phyloP scores from a whole-genome alignment of 345 rosid genomes.

The Isatis tinctoria region DNA sequence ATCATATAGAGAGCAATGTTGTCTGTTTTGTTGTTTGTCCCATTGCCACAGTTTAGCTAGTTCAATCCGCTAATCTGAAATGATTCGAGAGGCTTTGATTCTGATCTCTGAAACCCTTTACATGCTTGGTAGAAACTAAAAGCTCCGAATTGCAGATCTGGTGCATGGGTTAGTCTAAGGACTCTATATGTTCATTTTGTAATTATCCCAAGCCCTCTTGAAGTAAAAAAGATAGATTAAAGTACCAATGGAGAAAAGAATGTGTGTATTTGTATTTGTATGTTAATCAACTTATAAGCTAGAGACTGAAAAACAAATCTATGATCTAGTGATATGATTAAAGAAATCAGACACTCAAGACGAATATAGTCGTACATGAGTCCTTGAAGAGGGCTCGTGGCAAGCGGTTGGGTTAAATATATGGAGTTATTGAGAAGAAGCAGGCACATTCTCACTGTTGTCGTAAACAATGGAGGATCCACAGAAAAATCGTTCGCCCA shows the following conservation, averaged over 20 bases:
- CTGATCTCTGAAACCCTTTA: not conserved
- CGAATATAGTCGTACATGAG: conserved; percentile 86
- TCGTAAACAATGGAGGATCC: conserved; percentile 49
- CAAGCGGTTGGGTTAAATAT: conserved; percentile 50
- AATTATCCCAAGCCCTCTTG: not conserved
- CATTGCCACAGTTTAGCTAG: conserved; percentile 9
- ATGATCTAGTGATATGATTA: conserved; percentile 14
- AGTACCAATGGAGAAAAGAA: conserved; percentile 12
- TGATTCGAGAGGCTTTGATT: not conserved
- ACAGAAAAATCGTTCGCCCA: conserved; percentile 45
- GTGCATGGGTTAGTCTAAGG: not conserved
- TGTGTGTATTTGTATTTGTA: not conserved
- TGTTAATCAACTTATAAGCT: not conserved
- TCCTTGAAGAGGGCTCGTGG: conserved; percentile 62
- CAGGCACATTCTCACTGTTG: conserved; percentile 42
- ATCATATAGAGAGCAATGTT: conserved; percentile 3
- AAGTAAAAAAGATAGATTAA: not conserved
- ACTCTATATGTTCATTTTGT: not conserved
- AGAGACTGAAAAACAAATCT: not conserved
- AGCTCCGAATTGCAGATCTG: not conserved
- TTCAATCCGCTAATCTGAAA: conserved; percentile 5
- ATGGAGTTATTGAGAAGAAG: conserved; percentile 47
- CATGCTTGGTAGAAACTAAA: not conserved
- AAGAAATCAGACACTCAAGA: conserved; percentile 43
- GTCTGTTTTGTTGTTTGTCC: conserved; percentile 2